Conservation (phyloP, 1,284 basidiomycete genomes). For the Paramarasmius palmivorus region DNA sequence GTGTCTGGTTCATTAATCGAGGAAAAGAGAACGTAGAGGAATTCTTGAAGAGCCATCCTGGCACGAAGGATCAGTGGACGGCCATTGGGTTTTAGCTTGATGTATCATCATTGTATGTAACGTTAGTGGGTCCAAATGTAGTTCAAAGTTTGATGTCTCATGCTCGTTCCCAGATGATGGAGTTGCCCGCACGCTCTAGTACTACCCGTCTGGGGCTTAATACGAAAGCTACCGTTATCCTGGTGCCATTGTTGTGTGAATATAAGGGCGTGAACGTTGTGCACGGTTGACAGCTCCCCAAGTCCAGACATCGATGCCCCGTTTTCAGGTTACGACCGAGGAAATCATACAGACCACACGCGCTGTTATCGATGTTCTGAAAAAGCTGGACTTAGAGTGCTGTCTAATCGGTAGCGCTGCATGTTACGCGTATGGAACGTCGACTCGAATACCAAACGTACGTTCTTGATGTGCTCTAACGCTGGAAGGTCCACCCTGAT, state of each 20-base stretch:
- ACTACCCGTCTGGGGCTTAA: no score
- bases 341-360: not conserved
- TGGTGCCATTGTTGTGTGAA: no score
- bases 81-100: not conserved
- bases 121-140: not conserved
- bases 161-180: not conserved
- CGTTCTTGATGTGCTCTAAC: conserved; percentile 1
- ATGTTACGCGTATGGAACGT: conserved; percentile 25
- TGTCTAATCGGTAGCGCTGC: conserved; percentile 28
- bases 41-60: no score
- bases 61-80: no score
- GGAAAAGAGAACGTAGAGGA: no score
- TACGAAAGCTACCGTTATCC: no score
- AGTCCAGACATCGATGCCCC: not conserved
- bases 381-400: conserved; percentile 6
- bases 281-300: not conserved
- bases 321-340: not conserved
- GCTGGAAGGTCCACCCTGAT: not conserved
- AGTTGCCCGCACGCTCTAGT: no score
- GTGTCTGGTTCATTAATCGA: no score
- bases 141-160: not conserved
- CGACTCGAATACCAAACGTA: conserved; percentile 25
- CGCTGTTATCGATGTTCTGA: not conserved
- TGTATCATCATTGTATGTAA: not conserved
- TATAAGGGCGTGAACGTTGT: no score